Percentiles rank a stretch among this genome's conserved stretches.
phyloP scores from a whole-genome alignment of 73 alveolate genomes.

The Paramecium sexaurelia region DNA sequence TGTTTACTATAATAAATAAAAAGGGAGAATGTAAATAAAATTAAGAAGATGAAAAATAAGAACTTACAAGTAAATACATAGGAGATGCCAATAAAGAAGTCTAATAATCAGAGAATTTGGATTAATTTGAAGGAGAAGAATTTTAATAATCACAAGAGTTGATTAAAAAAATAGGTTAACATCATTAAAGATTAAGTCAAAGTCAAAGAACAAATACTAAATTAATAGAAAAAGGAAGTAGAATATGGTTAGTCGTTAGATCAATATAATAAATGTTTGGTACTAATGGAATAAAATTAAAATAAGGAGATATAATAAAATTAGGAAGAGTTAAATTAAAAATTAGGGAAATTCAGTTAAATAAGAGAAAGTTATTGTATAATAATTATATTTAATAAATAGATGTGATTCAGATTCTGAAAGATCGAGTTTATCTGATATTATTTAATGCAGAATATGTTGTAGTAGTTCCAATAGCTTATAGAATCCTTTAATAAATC shows the following conservation, averaged over 20 bases:
- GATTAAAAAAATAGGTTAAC: neutral
- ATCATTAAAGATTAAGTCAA: neutral
- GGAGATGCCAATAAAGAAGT: neutral
- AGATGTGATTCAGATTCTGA: neutral
- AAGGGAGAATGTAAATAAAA: neutral
- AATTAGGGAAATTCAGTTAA: slow-evolving; percentile 30
- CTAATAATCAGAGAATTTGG: slow-evolving; percentile 34
- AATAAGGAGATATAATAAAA: slow-evolving; percentile 50
- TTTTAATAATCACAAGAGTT: neutral
- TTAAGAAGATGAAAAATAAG: neutral
- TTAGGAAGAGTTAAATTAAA: slow-evolving; percentile 58
- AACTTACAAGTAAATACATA: neutral
- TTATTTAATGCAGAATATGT: slow-evolving; percentile 64
- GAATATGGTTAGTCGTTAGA: slow-evolving; percentile 12
- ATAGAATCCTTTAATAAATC: slow-evolving; percentile 64
- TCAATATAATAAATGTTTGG: neutral
- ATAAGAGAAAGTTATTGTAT: neutral
- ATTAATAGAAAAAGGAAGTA: neutral
- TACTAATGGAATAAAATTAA: neutral
- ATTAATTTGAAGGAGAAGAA: slow-evolving; percentile 15
- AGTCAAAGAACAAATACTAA: slow-evolving; percentile 43
- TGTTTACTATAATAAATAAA: neutral
- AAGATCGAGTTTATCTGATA: neutral
- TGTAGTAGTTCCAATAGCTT: slow-evolving; percentile 26
- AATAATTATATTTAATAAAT: neutral